phyloP scores from a whole-genome alignment of 768 basidiomycete genomes.

The Podaxis sp. region DNA sequence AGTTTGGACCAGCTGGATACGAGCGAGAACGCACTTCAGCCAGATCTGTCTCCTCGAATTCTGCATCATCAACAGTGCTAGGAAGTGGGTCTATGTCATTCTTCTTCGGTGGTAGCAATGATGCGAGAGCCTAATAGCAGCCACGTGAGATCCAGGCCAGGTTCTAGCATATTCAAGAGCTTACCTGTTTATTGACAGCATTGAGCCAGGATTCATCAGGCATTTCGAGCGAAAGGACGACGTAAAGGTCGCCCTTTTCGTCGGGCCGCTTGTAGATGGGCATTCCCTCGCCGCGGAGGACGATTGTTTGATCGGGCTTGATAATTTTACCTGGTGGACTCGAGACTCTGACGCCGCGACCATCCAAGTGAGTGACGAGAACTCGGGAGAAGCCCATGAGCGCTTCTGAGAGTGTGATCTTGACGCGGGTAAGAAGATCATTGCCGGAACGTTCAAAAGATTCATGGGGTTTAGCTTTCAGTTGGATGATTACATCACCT shows the following conservation, averaged over 20 bases:
- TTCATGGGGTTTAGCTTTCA: conserved; percentile 67
- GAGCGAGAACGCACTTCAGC: conserved; percentile 76
- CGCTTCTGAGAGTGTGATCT: conserved; percentile 91
- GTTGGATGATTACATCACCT: conserved; percentile 87
- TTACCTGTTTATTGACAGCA: conserved; percentile 60
- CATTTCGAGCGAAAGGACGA: conserved; percentile 88
- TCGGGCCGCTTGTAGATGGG: conserved; percentile 67
- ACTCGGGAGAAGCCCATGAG: conserved; percentile 94
- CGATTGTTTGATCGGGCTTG: conserved; percentile 69
- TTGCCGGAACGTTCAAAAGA: conserved; percentile 83
- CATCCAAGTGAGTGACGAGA: conserved; percentile 89
- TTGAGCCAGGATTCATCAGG: conserved; percentile 77
- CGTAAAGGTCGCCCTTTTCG: conserved; percentile 77
- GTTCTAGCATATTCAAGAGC: not conserved
- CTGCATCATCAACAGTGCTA: conserved; percentile 65
- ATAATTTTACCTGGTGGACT: conserved; percentile 78
- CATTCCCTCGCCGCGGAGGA: conserved; percentile 88
- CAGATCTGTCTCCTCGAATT: conserved; percentile 25
- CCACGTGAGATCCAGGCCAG: conserved; percentile 3
- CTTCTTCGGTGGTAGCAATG: conserved; percentile 77
- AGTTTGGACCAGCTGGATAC: conserved; percentile 70
- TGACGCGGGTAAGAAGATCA: conserved; percentile 77
- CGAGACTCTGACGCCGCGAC: conserved; percentile 80
- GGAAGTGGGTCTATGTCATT: conserved; percentile 70
- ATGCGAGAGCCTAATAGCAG: conserved; percentile 53